Evolutionary conservation across 345 rosid genomes (phyloP).

Genomic region (Melaleuca alternifolia): DNA sequence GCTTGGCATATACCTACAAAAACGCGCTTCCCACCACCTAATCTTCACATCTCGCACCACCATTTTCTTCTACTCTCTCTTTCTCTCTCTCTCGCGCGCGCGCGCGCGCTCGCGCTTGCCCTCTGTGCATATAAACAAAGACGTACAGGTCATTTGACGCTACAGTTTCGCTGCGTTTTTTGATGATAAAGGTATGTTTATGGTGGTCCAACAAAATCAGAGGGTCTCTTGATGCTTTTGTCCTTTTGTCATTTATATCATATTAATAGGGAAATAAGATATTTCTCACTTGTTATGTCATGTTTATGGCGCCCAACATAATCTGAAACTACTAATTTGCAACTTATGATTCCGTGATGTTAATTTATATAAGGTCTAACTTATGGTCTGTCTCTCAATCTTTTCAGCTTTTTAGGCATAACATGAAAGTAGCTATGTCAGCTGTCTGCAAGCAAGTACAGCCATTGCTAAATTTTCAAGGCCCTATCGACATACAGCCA

Average conservation of each 20-base stretch:
- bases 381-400: background rate
- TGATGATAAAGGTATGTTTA: background rate
- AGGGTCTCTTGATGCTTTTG: background rate
- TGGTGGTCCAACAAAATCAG: background rate
- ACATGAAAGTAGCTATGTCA: conserved; percentile 38
- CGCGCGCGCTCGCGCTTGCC: too few relatives aligned
- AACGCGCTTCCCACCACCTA: background rate
- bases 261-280: background rate
- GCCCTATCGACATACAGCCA: conserved; percentile 19
- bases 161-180: conserved; percentile 2
- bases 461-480: conserved; percentile 37
- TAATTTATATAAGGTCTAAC: background rate
- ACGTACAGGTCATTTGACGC: background rate
- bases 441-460: conserved; percentile 32
- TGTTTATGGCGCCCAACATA: background rate
- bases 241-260: background rate
- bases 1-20: background rate
- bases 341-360: background rate
- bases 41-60: background rate
- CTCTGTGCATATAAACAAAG: background rate
- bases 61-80: background rate
- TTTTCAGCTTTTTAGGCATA: background rate
- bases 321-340: background rate
- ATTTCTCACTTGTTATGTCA: background rate
- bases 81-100: background rate